phyloP scores from a whole-genome alignment of 2,329 filamentous ascomycete genomes.

The Fusarium sp. region DNA sequence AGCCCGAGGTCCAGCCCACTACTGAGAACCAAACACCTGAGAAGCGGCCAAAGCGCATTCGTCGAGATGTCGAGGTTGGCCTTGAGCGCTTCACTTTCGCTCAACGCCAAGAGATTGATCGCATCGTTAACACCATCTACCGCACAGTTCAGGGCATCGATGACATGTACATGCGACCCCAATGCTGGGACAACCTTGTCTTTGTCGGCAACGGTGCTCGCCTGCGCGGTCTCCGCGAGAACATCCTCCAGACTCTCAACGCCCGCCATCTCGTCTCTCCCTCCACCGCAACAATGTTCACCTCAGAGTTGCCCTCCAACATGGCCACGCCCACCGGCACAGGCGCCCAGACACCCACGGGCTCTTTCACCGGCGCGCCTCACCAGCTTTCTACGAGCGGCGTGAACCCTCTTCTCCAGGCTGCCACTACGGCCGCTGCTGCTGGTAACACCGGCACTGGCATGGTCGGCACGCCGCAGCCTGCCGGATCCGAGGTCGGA shows the following conservation, averaged over 20 bases:
- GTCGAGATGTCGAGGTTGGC: conserved; percentile 80
- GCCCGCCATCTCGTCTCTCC: conserved; percentile 91
- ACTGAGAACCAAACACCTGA: conserved; percentile 54
- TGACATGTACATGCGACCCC: conserved; percentile 84
- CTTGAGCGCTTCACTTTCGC: conserved; percentile 79
- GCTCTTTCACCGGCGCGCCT: conserved; percentile 65
- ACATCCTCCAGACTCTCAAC: conserved; percentile 82
- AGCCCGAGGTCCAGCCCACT: conserved; percentile 37
- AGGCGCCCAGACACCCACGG: conserved; percentile 88
- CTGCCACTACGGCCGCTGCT: conserved; percentile 80
- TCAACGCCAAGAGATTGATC: conserved; percentile 79
- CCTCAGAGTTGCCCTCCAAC: conserved; percentile 93
- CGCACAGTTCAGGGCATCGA: conserved; percentile 84
- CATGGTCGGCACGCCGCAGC: conserved; percentile 53
- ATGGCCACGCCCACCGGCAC: conserved; percentile 91
- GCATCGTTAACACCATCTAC: conserved; percentile 86
- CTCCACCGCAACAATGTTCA: conserved; percentile 94
- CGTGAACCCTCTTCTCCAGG: conserved; percentile 92
- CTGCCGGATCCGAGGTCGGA: conserved; percentile 55
- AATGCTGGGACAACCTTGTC: conserved; percentile 92
- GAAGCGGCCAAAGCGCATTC: conserved; percentile 65
- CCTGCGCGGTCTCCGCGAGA: conserved; percentile 85
- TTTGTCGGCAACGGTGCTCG: conserved; percentile 89
- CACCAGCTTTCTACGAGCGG: conserved; percentile 68
- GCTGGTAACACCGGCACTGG: conserved; percentile 59